These are phyloP conservation scores for Phytopythium litorale DNA, from an alignment of 352 stramenopile species.

Conservation along the genomic window DNA sequence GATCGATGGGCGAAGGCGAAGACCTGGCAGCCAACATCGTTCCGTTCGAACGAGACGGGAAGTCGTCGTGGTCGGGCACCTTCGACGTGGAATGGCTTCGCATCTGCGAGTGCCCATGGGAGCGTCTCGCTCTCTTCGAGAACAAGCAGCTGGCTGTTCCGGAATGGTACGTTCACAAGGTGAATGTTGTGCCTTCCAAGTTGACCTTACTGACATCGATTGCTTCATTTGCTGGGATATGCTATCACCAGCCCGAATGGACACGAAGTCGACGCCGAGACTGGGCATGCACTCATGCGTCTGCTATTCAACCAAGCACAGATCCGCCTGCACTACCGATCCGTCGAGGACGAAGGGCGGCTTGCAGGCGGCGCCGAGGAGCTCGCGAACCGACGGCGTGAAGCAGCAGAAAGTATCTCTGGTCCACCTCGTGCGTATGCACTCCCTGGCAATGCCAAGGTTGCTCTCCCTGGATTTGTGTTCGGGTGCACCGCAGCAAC, in stretches of 20 bases:
- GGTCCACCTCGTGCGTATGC: conserved; percentile 15
- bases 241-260: conserved; percentile 47
- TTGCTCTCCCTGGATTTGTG: conserved; percentile 66
- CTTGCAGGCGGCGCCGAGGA: conserved; percentile 69
- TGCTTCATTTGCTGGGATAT: background rate
- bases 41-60: conserved; percentile 54
- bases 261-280: conserved; percentile 58
- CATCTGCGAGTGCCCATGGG: conserved; percentile 86
- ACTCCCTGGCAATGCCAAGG: conserved; percentile 5
- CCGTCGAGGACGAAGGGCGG: conserved; percentile 78
- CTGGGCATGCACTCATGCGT: conserved; percentile 66
- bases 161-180: conserved; percentile 39
- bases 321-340: conserved; percentile 81
- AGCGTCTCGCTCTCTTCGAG: conserved; percentile 67
- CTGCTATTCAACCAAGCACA: conserved; percentile 79
- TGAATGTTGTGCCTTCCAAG: background rate
- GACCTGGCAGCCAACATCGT: conserved; percentile 44
- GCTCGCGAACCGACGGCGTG: conserved; percentile 58
- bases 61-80: conserved; percentile 45
- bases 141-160: conserved; percentile 57
- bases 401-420: conserved; percentile 72
- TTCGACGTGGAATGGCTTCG: conserved; percentile 83
- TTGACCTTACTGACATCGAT: conserved; percentile 5
- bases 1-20: conserved; percentile 27
- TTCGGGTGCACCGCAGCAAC: conserved; percentile 74